Conservation (phyloP, 2,329 filamentous ascomycete species). For the Didymella pinodella region DNA sequence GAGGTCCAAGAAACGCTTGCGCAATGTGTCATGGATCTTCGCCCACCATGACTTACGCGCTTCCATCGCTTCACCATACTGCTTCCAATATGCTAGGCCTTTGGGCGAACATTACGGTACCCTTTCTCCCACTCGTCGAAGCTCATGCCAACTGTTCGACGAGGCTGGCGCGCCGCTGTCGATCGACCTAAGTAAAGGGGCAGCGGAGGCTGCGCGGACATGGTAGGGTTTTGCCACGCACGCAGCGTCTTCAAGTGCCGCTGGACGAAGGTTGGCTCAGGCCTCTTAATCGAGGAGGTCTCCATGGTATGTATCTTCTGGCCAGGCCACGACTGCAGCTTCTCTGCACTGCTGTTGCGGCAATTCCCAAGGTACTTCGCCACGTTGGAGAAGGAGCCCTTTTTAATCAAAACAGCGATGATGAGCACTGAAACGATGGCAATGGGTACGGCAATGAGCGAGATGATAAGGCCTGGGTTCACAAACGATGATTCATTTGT, state of each 20-base stretch:
- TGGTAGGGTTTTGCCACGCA: slow-evolving; percentile 18
- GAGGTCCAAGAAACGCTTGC: not conserved
- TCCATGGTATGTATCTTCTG: not conserved
- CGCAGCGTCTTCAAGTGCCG: slow-evolving; percentile 16
- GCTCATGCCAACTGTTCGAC: not conserved
- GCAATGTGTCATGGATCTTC: not conserved
- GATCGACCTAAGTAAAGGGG: not conserved
- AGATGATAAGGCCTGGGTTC: not conserved
- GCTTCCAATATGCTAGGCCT: slow-evolving; percentile 9
- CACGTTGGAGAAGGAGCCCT: not conserved
- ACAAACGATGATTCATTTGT: not conserved
- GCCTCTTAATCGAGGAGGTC: not conserved
- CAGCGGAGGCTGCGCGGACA: not conserved
- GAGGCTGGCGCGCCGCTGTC: not conserved
- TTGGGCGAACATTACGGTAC: not conserved
- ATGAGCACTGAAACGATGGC: not conserved
- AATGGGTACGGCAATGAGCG: not conserved
- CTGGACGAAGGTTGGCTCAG: slow-evolving; percentile 6
- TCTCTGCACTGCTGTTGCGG: not conserved
- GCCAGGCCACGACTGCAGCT: not conserved
- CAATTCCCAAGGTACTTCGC: not conserved
- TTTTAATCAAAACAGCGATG: not conserved
- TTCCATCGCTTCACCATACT: slow-evolving; percentile 14
- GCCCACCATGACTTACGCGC: slow-evolving; percentile 12
- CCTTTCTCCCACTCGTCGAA: not conserved